Base-by-base conservation (phyloP, 2,329 filamentous ascomycete species). In the Calycina herbarum region DNA sequence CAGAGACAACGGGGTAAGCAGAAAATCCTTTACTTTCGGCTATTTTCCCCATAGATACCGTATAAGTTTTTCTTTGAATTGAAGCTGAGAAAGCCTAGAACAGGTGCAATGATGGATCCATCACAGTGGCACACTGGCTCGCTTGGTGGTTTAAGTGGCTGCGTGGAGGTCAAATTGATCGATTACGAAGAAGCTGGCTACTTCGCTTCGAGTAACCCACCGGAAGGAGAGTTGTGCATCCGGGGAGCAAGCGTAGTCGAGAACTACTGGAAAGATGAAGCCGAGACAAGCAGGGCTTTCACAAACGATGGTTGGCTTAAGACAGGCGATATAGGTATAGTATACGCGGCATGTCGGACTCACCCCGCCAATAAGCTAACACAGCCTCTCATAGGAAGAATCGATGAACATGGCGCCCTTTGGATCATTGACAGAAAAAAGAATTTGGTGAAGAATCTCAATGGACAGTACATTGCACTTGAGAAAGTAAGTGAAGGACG, bases 391-490 rank as follows among this genome's bases (percentile, higher is more conserved):
- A 8, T n/a, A 61, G 59, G 59, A 7, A 61, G 59, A 33, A 48
- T 61, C 42, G 59, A 51, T 20, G 59, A 61, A 11, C 59, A 59
- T 63, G 91, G 91, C 63, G 88, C 93, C 72, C 80, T 94, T 64
- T 85, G 83, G 69, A 88, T 94, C 77, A 92, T 94, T 73, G 91
- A 94, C 78, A 89, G 91, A 76, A 94, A 93, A 88, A 94, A 94
- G 86, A 94, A 94, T 79, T 79, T 94, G 70, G 91, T 97, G 78
- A 97, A 97, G 87, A 93, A 94, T 69, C 85, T 92, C 69, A 92
- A 93, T 68, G 61, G 56, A 31, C 42, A 63, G 38, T 63, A 63
- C 38, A 63, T 63, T 77, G 94, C 94, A 15, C 86, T 98, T 5
- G 94, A 97, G 82, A 97, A 93, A 75, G 76, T 68, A 65, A 66